phyloP scores from a whole-genome alignment of 2,329 filamentous ascomycete species.

The Cytospora paraplurivora region DNA sequence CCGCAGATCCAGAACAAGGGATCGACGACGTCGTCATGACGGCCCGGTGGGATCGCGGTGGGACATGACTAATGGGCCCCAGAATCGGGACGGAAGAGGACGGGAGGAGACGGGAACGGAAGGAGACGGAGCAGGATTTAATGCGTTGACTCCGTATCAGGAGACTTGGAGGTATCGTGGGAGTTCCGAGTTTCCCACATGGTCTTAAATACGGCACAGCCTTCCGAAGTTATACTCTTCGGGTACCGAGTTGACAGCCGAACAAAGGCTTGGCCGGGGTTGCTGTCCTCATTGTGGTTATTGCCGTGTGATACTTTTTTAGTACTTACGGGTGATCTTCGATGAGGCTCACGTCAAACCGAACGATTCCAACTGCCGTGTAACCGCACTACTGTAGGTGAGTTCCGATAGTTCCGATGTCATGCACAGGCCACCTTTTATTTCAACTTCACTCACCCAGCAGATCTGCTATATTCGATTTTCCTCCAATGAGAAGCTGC shows the following conservation, averaged over 20 bases:
- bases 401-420: neutral
- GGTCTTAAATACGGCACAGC: too few relatives aligned
- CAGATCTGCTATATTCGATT: neutral
- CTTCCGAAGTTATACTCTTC: too few relatives aligned
- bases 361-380: too few relatives aligned
- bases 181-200: too few relatives aligned
- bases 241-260: too few relatives aligned
- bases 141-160: too few relatives aligned
- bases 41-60: neutral
- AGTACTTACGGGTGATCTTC: too few relatives aligned
- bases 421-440: slow-evolving; percentile 15
- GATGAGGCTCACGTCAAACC: too few relatives aligned
- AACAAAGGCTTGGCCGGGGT: too few relatives aligned
- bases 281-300: too few relatives aligned
- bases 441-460: neutral
- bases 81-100: neutral
- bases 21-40: slow-evolving; percentile 2
- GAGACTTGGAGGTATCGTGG: too few relatives aligned
- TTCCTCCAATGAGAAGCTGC: neutral
- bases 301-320: too few relatives aligned
- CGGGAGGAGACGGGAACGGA: neutral
- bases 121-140: neutral
- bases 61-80: neutral
- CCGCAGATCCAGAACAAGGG: neutral
- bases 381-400: neutral